Base-by-base conservation (phyloP, 768 basidiomycete species). In the Naganishia vaughanmartiniae region DNA sequence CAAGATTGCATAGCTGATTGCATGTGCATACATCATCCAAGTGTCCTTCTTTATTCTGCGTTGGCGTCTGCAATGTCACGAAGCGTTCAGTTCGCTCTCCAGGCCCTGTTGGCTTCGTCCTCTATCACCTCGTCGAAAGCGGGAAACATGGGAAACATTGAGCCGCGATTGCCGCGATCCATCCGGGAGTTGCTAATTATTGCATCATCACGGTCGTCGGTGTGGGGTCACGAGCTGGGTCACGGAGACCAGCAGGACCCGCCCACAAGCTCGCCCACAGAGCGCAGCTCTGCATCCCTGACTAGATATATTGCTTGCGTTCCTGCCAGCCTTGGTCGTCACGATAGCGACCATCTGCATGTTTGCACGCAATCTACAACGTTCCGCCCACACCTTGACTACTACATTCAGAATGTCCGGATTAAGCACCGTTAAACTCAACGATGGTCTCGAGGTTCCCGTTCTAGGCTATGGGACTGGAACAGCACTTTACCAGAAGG, bases 391-490 rank as follows among this genome's bases (percentile, higher is more conserved):
- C 60, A 63, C 60, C 19, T 9, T 63, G 24, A 26, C 60, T 28
- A 30, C 36, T 11, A 46, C 34, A 34, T 39, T 34, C 36, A 63
- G 28, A 24, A 63, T 63, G 60, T 63, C 60, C 60, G 42, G 42
- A 26, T 21, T 63, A 30, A 63, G 60, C 26, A 74, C 45, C 15
- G 67, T 76, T 31, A 75, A 66, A 51, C 73, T 78, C n/a, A 78
- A 76, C 60, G 77, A 78, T 54, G 74, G 74, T 4, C 72, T 65
- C 26, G 48, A 54, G 19, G 73, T 74, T 31, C 77, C 77, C 10
- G 65, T 67, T 4, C 57, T 78, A 19, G 77, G 74, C 7, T 78
- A 74, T 54, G 77, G 77, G 71, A 46, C 46, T n/a, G 54, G 54
- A 31, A 48, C 58, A 45, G 65, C 68, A n/a, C 60, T 51, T 55